These are phyloP conservation scores for Penicillium parvum DNA, from an alignment of 495 filamentous ascomycete genomes.

Conservation along the genomic window DNA sequence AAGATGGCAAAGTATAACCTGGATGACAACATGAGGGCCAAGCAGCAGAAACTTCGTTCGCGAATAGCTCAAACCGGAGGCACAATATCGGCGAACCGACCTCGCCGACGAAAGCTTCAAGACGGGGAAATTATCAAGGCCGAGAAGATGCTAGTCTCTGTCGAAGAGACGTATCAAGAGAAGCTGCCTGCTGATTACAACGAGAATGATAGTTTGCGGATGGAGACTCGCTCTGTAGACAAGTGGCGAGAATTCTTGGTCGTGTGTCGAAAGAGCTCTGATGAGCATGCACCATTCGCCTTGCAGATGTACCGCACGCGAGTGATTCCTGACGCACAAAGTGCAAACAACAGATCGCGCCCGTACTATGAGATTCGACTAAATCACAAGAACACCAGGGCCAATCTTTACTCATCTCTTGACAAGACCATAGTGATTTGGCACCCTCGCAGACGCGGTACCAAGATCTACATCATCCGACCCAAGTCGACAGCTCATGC, in stretches of 20 bases:
- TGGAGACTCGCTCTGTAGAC: slow-evolving; percentile 56
- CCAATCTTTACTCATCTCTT: slow-evolving; percentile 66
- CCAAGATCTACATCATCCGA: slow-evolving; percentile 63
- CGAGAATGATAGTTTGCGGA: slow-evolving; percentile 61
- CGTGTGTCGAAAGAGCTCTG: slow-evolving; percentile 56
- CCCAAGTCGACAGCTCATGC: slow-evolving; percentile 60
- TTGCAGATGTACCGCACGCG: slow-evolving; percentile 68
- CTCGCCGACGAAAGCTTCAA: slow-evolving; percentile 38
- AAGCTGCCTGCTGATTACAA: slow-evolving; percentile 58
- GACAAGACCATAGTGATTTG: slow-evolving; percentile 72
- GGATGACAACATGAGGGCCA: slow-evolving; percentile 40
- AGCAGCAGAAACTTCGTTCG: slow-evolving; percentile 34
- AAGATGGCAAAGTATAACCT: slow-evolving; percentile 43
- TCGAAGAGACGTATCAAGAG: slow-evolving; percentile 53
- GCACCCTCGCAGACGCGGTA: slow-evolving; percentile 52
- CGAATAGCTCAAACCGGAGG: slow-evolving; percentile 37
- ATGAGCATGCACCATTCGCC: slow-evolving; percentile 51
- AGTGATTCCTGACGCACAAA: slow-evolving; percentile 61
- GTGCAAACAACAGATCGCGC: slow-evolving; percentile 42
- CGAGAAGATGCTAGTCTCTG: slow-evolving; percentile 68
- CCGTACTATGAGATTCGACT: slow-evolving; percentile 56
- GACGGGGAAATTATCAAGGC: slow-evolving; percentile 68
- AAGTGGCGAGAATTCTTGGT: slow-evolving; percentile 73
- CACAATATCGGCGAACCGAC: slow-evolving; percentile 35
- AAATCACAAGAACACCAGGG: slow-evolving; percentile 48